Percentiles rank a stretch among this genome's conserved stretches.
phyloP scores from a whole-genome alignment of 345 rosid genomes.

The Salix dunnii region DNA sequence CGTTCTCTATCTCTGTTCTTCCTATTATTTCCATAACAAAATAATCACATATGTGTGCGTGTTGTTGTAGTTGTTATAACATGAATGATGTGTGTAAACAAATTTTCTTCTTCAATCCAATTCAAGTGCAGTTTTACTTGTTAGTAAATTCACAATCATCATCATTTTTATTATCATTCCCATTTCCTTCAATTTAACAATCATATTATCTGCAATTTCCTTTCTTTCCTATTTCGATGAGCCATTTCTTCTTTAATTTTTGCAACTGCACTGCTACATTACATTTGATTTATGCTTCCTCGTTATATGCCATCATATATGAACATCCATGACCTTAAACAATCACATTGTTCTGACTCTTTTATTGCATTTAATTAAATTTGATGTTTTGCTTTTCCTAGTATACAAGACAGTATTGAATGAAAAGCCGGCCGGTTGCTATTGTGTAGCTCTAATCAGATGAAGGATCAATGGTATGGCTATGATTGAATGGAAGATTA shows the following conservation, averaged over 20 bases:
- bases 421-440: neutral
- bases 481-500: neutral
- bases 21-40: neutral
- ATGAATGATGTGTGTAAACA: neutral
- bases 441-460: neutral
- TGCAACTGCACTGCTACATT: neutral
- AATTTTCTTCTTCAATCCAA: neutral
- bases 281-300: neutral
- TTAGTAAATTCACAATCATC: neutral
- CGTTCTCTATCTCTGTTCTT: neutral
- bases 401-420: neutral
- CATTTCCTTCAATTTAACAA: neutral
- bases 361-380: neutral
- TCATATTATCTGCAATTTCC: neutral
- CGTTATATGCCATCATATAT: no score
- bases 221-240: neutral
- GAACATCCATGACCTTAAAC: no score
- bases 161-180: neutral
- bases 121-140: neutral
- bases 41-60: neutral
- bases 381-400: neutral
- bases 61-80: neutral
- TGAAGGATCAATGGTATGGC: neutral
- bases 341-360: neutral
- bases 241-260: neutral